Percentiles rank a stretch among this genome's conserved stretches.
Conservation (phyloP, 139 green algal genomes). For the Chlamydomonas sp. region DNA sequence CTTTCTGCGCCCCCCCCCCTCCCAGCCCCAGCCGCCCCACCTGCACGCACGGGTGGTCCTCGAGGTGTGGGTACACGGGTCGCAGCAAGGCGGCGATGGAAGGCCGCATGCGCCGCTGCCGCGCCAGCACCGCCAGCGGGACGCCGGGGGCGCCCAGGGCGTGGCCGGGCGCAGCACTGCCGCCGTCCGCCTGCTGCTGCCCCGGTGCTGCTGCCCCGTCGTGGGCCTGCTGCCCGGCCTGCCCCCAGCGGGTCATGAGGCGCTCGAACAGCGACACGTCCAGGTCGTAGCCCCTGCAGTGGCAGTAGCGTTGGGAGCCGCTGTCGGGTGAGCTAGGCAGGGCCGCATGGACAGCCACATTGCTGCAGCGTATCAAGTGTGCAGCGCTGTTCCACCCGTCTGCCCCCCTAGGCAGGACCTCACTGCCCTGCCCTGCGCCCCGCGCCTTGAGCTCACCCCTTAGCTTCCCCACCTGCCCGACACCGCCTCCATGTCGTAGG, state of each 20-base stretch:
- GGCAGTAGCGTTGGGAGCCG: background rate
- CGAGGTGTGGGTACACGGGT: conserved; percentile 53
- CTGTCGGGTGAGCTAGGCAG: no score
- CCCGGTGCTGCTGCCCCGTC: background rate
- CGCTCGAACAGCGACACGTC: conserved; percentile 82
- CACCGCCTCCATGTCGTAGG: conserved; percentile 40
- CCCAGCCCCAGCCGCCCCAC: background rate
- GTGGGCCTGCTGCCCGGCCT: background rate
- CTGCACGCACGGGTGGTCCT: conserved; percentile 46
- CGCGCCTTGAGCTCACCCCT: no score
- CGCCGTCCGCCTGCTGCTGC: no score
- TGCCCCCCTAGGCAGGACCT: no score
- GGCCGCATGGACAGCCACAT: no score
- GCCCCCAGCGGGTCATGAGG: conserved; percentile 44
- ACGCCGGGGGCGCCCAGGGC: background rate
- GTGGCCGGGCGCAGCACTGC: no score
- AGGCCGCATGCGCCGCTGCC: conserved; percentile 77
- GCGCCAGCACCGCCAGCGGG: conserved; percentile 50
- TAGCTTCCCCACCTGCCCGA: background rate
- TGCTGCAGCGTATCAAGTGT: no score
- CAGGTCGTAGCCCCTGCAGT: conserved; percentile 65
- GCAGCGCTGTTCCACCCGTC: no score
- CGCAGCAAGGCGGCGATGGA: conserved; percentile 33
- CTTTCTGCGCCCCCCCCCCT: no score
- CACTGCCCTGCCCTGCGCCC: no score